These are phyloP conservation scores for Capronia americana DNA, from an alignment of 2,329 filamentous ascomycete species.

Conservation along the genomic window DNA sequence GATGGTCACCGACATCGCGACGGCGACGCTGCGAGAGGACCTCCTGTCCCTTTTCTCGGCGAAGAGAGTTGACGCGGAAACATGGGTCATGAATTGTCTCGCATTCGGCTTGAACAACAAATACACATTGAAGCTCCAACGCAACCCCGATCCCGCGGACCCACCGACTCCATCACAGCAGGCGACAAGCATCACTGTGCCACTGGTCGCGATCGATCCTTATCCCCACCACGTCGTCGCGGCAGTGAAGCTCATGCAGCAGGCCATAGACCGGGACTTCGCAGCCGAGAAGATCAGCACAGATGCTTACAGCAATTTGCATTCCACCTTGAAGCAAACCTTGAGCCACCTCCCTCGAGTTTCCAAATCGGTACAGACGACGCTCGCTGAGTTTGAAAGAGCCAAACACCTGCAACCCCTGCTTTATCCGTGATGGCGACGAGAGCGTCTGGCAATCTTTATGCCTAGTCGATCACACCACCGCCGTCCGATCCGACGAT, in stretches of 20 bases:
- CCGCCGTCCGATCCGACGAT: neutral
- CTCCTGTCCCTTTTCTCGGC: conserved; percentile 39
- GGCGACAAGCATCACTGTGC: conserved; percentile 30
- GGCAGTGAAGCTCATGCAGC: conserved; percentile 42
- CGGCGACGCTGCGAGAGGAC: conserved; percentile 40
- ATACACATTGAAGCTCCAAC: conserved; percentile 33
- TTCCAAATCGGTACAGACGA: conserved; percentile 42
- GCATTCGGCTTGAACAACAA: conserved; percentile 43
- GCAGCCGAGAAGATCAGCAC: conserved; percentile 38
- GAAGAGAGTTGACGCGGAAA: conserved; percentile 40
- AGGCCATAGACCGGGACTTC: conserved; percentile 42
- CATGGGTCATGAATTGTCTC: conserved; percentile 42
- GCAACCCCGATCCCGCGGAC: neutral
- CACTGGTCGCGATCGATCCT: conserved; percentile 43
- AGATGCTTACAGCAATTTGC: conserved; percentile 39
- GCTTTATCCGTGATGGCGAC: conserved; percentile 8
- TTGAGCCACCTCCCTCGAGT: conserved; percentile 42
- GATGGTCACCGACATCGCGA: conserved; percentile 41
- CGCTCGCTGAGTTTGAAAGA: conserved; percentile 30
- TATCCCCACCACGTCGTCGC: conserved; percentile 45
- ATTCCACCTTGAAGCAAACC: conserved; percentile 39
- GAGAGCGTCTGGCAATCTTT: neutral
- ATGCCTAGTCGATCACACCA: neutral
- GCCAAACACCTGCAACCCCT: conserved; percentile 17
- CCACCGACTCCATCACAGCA: conserved; percentile 8